Conservation (phyloP, 495 filamentous ascomycete species). For the Usnea hakonensis region DNA sequence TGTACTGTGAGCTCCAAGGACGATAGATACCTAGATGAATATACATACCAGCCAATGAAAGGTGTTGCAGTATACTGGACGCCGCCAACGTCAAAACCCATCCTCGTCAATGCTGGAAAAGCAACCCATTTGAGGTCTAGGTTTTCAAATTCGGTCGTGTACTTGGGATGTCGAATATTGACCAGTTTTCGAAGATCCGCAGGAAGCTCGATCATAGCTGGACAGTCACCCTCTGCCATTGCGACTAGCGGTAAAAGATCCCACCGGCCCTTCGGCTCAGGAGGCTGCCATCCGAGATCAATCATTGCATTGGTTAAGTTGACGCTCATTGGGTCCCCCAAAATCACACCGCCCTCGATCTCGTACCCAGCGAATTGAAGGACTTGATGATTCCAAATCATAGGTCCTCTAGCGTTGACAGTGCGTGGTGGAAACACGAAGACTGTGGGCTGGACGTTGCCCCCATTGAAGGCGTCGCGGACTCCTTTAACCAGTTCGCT, state of each 20-base stretch:
- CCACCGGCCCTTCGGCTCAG: constrained; percentile 21
- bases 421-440: constrained; percentile 27
- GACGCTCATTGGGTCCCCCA: constrained; percentile 26
- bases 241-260: constrained; percentile 29
- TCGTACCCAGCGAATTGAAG: constrained; percentile 27
- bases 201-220: constrained; percentile 22
- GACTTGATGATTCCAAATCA: constrained; percentile 28
- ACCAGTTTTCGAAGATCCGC: constrained; percentile 14
- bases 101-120: constrained; percentile 23
- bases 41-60: constrained; percentile 28
- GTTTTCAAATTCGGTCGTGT: constrained; percentile 18
- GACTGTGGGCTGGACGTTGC: constrained; percentile 25
- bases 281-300: constrained; percentile 26
- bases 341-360: constrained; percentile 19
- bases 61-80: constrained; percentile 29
- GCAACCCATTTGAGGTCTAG: constrained; percentile 26
- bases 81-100: constrained; percentile 29
- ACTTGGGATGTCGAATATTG: constrained; percentile 24
- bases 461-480: constrained; percentile 22
- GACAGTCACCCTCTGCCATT: constrained; percentile 26
- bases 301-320: constrained; percentile 23
- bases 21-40: background rate
- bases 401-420: constrained; percentile 20
- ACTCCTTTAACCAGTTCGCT: constrained; percentile 11
- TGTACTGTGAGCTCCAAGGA: background rate